Conservation (phyloP, 2,329 filamentous ascomycete genomes). For the Trichocomaceae sp. region DNA sequence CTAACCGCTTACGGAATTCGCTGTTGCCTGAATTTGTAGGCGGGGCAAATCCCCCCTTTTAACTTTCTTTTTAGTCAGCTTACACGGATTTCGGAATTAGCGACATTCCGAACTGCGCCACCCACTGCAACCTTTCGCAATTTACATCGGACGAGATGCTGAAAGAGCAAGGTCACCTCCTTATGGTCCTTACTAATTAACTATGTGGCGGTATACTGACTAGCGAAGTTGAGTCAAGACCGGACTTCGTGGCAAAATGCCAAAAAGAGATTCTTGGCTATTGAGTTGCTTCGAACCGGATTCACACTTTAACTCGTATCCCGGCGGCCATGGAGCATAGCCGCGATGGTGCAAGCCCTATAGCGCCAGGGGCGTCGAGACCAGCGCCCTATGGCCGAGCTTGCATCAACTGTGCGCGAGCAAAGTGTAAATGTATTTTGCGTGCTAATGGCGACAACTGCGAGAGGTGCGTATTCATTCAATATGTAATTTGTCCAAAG, state of each 20-base stretch:
- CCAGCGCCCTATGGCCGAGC: conserved; percentile 16
- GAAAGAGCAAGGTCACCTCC: not conserved
- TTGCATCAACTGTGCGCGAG: conserved; percentile 20
- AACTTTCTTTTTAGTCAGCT: too few relatives aligned
- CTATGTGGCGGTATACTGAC: not conserved
- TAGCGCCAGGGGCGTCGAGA: not conserved
- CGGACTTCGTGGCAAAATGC: not conserved
- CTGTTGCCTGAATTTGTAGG: not conserved
- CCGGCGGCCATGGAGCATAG: not conserved
- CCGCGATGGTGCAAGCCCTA: not conserved
- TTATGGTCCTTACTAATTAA: not conserved
- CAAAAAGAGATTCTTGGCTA: not conserved
- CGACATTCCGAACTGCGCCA: too few relatives aligned
- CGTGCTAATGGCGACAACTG: conserved; percentile 13
- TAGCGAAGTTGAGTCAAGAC: not conserved
- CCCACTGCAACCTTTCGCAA: not conserved
- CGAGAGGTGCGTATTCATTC: conserved; percentile 8
- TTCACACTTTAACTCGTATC: not conserved
- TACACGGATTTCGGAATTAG: not conserved
- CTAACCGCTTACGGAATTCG: not conserved
- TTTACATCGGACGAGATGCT: not conserved
- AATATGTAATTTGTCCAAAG: not conserved
- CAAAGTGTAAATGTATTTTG: conserved; percentile 22
- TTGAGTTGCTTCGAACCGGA: not conserved
- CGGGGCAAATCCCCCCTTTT: too few relatives aligned